Evolutionary conservation across 2,329 filamentous ascomycete genomes (phyloP), one percentile per base, ranked within the genome.

Genomic region (Thelonectria olida): DNA sequence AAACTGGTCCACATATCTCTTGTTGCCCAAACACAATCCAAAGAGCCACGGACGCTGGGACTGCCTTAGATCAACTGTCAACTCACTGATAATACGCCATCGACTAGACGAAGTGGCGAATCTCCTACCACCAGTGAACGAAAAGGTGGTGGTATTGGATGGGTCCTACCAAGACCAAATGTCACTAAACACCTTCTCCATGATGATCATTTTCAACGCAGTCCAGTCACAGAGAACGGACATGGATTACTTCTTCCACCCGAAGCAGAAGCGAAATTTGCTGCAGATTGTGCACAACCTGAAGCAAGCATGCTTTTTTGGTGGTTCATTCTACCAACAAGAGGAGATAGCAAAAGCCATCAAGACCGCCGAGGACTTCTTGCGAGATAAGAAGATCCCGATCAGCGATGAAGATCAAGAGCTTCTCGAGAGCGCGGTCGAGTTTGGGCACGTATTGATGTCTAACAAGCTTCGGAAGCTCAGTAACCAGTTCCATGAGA

Each of bases 221-320:
- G 88, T 98, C 1, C 94, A 94, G 22, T 97, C 93, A 5, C 92
- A 97, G 72, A 84, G 94, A 10, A 88, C 85, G 0, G 95, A 95
- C 69, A 82, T 86, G 56, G 94, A 97, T 73, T 97, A 97, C 73
- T 90, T 98, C 65, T 97, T 97, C 69, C 91, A 97, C 69, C 85
- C 87, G 1, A 88, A 85, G 12, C 94, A 94, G 68, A 80, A 85
- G 27, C 90, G 88, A 63, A 83, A 84, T 38, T 80, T 97, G 12
- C 79, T 89, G 23, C 82, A 87, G 54, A 80, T 97, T 2, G 90
- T 97, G 5, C 85, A 84, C 56, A 97, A 97, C 71, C 76, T 97
- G 44, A 87, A 92, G 17, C 91, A 96, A 72, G 90, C 92, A 7
- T 92, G 91, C 49, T 97, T 97, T 72, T 96, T 95, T 75, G 88